These are phyloP conservation scores for Wickerhamiella brachini DNA, from an alignment of 805 yeast genomes.

Conservation along the genomic window DNA sequence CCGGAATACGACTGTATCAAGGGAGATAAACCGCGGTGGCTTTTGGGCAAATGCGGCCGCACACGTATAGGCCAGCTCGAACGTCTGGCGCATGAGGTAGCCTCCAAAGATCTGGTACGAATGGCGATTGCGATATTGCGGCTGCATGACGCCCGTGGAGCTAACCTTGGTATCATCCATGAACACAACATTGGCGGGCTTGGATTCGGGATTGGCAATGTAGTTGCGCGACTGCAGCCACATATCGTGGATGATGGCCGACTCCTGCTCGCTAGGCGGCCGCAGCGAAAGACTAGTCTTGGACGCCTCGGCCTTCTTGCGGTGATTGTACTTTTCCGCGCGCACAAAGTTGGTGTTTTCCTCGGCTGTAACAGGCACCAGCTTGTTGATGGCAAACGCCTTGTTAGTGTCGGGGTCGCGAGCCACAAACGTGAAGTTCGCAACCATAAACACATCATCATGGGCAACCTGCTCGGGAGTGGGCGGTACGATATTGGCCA, in stretches of 20 bases:
- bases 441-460: constrained; percentile 65
- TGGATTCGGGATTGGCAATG: constrained; percentile 17
- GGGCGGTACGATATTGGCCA: constrained; percentile 26
- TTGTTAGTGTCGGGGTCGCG: constrained; percentile 86
- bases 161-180: constrained; percentile 61
- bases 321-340: constrained; percentile 81
- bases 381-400: constrained; percentile 71
- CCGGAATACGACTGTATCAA: constrained; percentile 82
- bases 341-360: constrained; percentile 77
- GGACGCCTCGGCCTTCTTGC: constrained; percentile 67
- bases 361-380: constrained; percentile 57
- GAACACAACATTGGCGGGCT: constrained; percentile 40
- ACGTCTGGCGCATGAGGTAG: constrained; percentile 78
- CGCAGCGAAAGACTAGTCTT: constrained; percentile 47
- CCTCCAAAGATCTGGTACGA: constrained; percentile 95
- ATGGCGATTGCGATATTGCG: constrained; percentile 90
- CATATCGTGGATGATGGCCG: constrained; percentile 59
- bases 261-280: constrained; percentile 63
- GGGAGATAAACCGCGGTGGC: constrained; percentile 75
- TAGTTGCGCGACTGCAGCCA: constrained; percentile 35
- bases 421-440: constrained; percentile 91
- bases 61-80: constrained; percentile 85
- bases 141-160: constrained; percentile 86
- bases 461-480: constrained; percentile 41
- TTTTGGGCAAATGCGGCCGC: constrained; percentile 80